Evolutionary conservation across 2,329 filamentous ascomycete genomes (phyloP).

Genomic region (Blumeria hordei): DNA sequence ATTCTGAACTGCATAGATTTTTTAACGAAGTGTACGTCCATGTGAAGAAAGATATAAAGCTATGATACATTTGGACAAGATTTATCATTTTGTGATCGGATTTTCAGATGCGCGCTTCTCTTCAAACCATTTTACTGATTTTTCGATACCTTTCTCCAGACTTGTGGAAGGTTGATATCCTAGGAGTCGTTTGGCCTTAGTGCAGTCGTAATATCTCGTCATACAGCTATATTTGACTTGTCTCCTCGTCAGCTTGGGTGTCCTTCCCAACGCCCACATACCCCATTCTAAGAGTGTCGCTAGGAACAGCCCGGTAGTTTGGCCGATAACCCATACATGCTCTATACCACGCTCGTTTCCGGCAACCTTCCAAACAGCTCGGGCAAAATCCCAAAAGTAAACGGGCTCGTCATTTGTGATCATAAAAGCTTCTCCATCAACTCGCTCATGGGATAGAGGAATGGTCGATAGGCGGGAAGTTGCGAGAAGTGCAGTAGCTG

Average conservation of each 20-base stretch:
- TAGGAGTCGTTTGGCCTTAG: constrained; percentile 46
- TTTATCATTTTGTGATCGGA: too few species aligned
- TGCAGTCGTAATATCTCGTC: constrained; percentile 56
- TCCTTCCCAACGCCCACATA: constrained; percentile 24
- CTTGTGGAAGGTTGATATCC: constrained; percentile 44
- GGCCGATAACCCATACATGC: constrained; percentile 29
- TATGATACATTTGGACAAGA: too few species aligned
- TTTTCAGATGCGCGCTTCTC: too few species aligned
- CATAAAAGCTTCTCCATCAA: constrained; percentile 73
- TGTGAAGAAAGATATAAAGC: too few species aligned
- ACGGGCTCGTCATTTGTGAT: constrained; percentile 74
- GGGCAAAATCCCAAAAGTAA: constrained; percentile 77
- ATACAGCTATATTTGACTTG: constrained; percentile 40
- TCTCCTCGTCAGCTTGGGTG: constrained; percentile 23
- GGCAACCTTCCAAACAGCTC: constrained; percentile 47
- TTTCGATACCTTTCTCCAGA: constrained; percentile 35
- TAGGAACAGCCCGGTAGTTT: constrained; percentile 25
- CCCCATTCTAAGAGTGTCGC: constrained; percentile 29
- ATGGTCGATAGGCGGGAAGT: constrained; percentile 19
- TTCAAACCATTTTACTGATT: constrained; percentile 6
- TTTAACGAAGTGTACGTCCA: too few species aligned
- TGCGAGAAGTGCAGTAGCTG: constrained; percentile 27
- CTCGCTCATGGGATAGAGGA: constrained; percentile 45
- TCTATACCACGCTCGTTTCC: constrained; percentile 27
- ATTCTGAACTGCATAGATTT: too few species aligned